Conservation (phyloP, 169 alveolate genomes). For the Perkinsus marinus region DNA sequence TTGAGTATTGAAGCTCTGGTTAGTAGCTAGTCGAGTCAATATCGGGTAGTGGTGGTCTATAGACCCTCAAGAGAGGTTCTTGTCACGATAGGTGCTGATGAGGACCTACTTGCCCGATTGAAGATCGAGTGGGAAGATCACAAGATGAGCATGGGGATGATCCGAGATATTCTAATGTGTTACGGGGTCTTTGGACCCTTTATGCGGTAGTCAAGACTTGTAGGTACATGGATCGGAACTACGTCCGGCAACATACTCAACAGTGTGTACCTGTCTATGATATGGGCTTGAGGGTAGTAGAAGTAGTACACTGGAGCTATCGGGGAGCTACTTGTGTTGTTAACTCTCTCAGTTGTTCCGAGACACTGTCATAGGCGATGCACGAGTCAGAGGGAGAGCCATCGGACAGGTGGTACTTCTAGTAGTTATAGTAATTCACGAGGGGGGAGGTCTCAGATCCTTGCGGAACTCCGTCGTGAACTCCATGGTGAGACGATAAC, state of each 20-base stretch:
- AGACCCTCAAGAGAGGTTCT: no score
- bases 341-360: background rate
- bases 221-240: slow-evolving; percentile 9
- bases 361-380: background rate
- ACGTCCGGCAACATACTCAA: background rate
- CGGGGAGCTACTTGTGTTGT: no score
- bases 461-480: background rate
- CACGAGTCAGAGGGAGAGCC: background rate
- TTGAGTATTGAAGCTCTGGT: no score
- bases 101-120: background rate
- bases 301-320: background rate
- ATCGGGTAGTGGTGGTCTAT: no score
- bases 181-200: no score
- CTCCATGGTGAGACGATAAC: background rate
- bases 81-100: background rate
- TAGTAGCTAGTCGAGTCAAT: no score
- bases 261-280: background rate
- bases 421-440: background rate
- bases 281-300: background rate
- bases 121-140: slow-evolving; percentile 5
- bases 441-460: background rate
- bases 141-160: slow-evolving; percentile 2
- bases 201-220: no score
- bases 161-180: slow-evolving; percentile 9
- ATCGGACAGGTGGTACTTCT: background rate